A percentile compares a stretch with the other conserved stretches of the same genome.
These are phyloP conservation scores for Heliosperma pusillum DNA, from an alignment of 148 eudicot species.

Conservation along the genomic window DNA sequence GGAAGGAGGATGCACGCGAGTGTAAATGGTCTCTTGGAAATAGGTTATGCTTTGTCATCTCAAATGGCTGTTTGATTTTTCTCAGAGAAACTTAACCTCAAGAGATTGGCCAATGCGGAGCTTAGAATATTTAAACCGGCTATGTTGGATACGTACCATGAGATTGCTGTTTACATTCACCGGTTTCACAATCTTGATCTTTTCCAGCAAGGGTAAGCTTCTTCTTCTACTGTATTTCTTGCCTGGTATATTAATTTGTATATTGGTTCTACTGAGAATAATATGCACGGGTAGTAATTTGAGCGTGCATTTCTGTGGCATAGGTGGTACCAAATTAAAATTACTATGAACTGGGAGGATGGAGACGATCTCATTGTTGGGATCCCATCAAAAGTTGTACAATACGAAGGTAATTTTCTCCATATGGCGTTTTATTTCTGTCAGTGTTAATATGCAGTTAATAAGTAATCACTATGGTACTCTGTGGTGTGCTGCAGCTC, in stretches of 20 bases:
- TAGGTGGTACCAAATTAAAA: conserved; percentile 97
- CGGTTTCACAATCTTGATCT: conserved; percentile 97
- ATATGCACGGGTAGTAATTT: neutral
- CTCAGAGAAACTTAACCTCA: conserved; percentile 41
- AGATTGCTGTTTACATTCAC: conserved; percentile 84
- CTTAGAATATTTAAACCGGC: conserved; percentile 38
- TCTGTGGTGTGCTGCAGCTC: conserved; percentile 40
- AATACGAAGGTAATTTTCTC: conserved; percentile 34
- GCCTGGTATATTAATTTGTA: neutral
- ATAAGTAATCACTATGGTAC: too few relatives aligned
- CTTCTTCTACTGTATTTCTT: conserved; percentile 6
- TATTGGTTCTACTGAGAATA: neutral
- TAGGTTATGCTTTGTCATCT: conserved; percentile 59
- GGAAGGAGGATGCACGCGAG: conserved; percentile 58
- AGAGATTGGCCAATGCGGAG: conserved; percentile 64
- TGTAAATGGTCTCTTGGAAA: conserved; percentile 32
- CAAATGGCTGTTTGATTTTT: conserved; percentile 64
- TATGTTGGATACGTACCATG: conserved; percentile 82
- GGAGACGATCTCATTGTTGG: conserved; percentile 43
- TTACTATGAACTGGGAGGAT: conserved; percentile 91
- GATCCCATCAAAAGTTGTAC: conserved; percentile 83
- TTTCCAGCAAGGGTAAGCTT: conserved; percentile 88
- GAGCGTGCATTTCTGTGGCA: conserved; percentile 10
- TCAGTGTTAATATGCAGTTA: too few relatives aligned
- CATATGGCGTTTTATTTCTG: too few relatives aligned